Base-by-base conservation (phyloP, 202 grass and related monocot genomes). In the Musa balbisiana region DNA sequence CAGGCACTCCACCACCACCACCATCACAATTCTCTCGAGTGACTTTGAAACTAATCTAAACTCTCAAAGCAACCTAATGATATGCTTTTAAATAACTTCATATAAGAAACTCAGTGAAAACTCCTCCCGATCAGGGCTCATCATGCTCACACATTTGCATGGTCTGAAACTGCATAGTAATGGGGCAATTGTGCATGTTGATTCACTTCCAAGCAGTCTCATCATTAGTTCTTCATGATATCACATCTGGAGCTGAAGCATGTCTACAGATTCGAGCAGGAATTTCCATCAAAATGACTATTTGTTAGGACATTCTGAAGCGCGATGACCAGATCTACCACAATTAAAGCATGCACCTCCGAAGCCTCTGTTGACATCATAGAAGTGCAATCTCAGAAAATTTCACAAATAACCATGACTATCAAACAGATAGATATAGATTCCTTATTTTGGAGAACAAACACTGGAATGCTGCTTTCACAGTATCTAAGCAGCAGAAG, bases 281-380 rank as follows among this genome's bases (percentile, higher is more conserved):
- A 55, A 74, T 58, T 5, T 52, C n/a, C 1, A 16, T 8, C 22
- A 16, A 5, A 73, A 1, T 33, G 52, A 12, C 81, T 99, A 99
- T 83, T 91, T 98, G 88, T 84, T 89, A 49, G 95, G 88, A 83
- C 95, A 99, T 69, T 99, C 91, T 51, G 88, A 88, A 82, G 95
- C 95, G 55, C 91, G 85, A 82, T 99, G 95, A 21, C 95, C 95
- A 1, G 83, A 67, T 71, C 76, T 74, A 1, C 95, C 95, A 3
- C 95, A 99, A 67, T 86, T 99, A 80, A 89, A 99, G 84, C 95
- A 99, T 49, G 91, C 82, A 60, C 95, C 95, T 26, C 79, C 81
- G 80, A 99, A 99, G 82, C 81, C 77, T 75, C 93, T 93, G 88
- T 60, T 71, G 51, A 62, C 51, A 71, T 68, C 69, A 82, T 21